Percentiles rank a stretch among this genome's conserved stretches.
These are phyloP conservation scores for Russula griseocarnosa DNA, from an alignment of 768 basidiomycete genomes.

Conservation along the genomic window DNA sequence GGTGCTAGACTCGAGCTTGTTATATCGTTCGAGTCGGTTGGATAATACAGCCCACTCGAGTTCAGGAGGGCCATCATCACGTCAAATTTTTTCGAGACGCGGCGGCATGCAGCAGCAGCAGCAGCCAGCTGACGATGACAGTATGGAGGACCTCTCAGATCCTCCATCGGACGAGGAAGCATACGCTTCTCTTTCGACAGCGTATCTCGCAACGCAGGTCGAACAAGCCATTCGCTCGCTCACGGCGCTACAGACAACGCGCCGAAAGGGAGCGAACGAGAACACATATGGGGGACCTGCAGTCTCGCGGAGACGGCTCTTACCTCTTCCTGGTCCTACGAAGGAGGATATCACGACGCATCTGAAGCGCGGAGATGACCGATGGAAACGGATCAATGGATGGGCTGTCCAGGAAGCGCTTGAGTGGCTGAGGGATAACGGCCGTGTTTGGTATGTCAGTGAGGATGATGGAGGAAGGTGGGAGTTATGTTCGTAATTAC, in stretches of 20 bases:
- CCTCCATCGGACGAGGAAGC: conserved; percentile 58
- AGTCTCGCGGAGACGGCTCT: conserved; percentile 23
- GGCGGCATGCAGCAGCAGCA: conserved; percentile 31
- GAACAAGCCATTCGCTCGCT: conserved; percentile 44
- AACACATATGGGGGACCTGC: conserved; percentile 15
- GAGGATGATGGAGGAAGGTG: conserved; percentile 34
- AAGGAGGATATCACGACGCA: conserved; percentile 46
- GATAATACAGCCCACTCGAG: conserved; percentile 26
- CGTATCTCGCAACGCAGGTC: conserved; percentile 47
- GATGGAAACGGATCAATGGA: conserved; percentile 60
- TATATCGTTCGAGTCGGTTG: conserved; percentile 48
- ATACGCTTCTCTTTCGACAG: conserved; percentile 58
- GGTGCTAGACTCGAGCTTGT: conserved; percentile 21
- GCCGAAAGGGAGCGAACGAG: conserved; percentile 12
- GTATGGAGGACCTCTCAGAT: conserved; percentile 54
- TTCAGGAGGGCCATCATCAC: conserved; percentile 32
- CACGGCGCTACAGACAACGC: conserved; percentile 24
- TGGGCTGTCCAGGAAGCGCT: conserved; percentile 65
- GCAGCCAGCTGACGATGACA: conserved; percentile 39
- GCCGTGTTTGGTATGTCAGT: conserved; percentile 36
- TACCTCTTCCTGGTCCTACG: conserved; percentile 33
- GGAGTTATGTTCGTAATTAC: conserved; percentile 32
- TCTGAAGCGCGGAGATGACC: conserved; percentile 51
- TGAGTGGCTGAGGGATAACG: conserved; percentile 41
- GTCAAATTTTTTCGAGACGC: conserved; percentile 1